phyloP scores from a whole-genome alignment of 768 basidiomycete genomes.

The Boletellus sp. region DNA sequence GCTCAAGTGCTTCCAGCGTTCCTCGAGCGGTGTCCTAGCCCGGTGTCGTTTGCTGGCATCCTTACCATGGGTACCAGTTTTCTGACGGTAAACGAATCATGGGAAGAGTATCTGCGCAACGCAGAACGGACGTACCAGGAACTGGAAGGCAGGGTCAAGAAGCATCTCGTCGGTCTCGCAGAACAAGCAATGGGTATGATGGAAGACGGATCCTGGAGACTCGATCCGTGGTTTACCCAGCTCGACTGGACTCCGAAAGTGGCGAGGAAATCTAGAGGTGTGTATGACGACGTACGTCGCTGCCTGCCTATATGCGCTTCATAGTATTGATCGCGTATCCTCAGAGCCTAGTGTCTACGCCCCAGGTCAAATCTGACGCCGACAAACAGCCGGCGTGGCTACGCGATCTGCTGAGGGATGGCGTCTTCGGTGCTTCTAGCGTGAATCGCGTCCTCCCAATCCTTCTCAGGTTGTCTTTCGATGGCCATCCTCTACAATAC shows the following conservation, averaged over 20 bases:
- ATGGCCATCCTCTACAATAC: conserved; percentile 58
- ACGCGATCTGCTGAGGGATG: conserved; percentile 41
- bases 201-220: conserved; percentile 53
- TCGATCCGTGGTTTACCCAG: conserved; percentile 83
- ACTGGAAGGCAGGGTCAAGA: conserved; percentile 60
- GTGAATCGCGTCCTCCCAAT: conserved; percentile 58
- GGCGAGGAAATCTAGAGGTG: conserved; percentile 64
- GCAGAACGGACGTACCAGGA: conserved; percentile 76
- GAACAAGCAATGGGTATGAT: conserved; percentile 50
- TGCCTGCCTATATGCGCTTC: neutral
- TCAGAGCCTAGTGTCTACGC: conserved; percentile 4
- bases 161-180: conserved; percentile 65
- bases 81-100: conserved; percentile 83
- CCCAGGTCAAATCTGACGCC: neutral
- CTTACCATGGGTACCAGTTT: conserved; percentile 91
- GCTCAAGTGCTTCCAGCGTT: conserved; percentile 75
- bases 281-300: conserved; percentile 33
- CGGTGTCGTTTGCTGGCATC: conserved; percentile 88
- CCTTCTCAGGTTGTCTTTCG: conserved; percentile 59
- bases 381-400: conserved; percentile 54
- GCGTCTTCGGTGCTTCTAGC: conserved; percentile 37
- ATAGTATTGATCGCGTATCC: neutral
- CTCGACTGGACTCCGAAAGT: conserved; percentile 94
- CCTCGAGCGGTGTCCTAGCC: conserved; percentile 79
- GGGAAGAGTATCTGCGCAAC: conserved; percentile 76